Base-by-base conservation (phyloP, 306 rosid species). In the Fragaria iinumae region DNA sequence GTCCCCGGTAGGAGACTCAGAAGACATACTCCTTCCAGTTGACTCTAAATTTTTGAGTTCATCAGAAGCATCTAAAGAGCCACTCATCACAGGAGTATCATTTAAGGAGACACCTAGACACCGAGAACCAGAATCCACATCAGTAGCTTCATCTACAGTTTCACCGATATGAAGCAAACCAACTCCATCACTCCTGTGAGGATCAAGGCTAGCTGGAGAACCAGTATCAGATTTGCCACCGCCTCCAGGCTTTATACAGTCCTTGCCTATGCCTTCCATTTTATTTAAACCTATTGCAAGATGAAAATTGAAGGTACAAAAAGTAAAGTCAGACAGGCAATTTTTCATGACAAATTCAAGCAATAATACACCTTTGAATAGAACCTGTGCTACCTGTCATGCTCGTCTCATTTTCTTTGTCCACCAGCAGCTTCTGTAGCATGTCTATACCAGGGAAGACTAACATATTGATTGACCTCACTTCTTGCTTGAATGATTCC, bases 381-480 rank as follows among this genome's bases (percentile, higher is more conserved):
- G 66, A 76, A 88, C 91, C 87, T 80, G 82, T 29, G 47, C 74
- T 56, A 45, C 78, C 65, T 77, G 80, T 72, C 69, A 52, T n/a
- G 69, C 86, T 83, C 36, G 86, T 87, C 67, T 88, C 89, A 70
- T 76, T 82, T 68, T 76, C 90, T 85, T 83, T 87, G 65, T 78
- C 84, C 73, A 72, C 79, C 23, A 95, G 76, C 81, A 87, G 71
- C 91, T 96, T 96, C 86, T 93, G 93, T 79, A 93, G 86, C 99
- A 96, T 88, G 88, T 91, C 96, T 81, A 91, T 92, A 64, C 99
- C 99, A 66, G 97, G 99, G 91, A 95, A 95, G 73, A 90, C 96
- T 81, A 95, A 74, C 93, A 93, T 91, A 84, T 93, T 93, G 88
- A 93, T 80, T 47, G 89, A 85, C 73, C 88, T 84, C 89, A 89